Base-by-base conservation (phyloP, 768 basidiomycete species). In the Dendrothele bispora region DNA sequence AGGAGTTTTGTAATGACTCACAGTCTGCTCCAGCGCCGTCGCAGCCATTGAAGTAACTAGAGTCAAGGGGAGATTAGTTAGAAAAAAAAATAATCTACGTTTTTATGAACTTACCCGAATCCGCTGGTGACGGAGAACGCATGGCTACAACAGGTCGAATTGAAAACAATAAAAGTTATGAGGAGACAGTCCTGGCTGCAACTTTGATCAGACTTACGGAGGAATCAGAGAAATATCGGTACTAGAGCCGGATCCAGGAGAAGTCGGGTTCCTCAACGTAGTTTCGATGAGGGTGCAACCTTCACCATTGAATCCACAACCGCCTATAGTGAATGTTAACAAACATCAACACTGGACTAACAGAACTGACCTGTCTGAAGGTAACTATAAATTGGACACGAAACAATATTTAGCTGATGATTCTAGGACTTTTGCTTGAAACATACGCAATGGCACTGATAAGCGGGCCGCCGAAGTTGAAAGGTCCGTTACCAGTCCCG, bases 221-320 rank as follows among this genome's bases (percentile, higher is more conserved):
- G 66, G 54, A 35, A 69, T 66, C 40, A 69, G 51, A 5, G 65
- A 60, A 30, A 70, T 50, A 30, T 68, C 68, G 6, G 64, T 56
- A 52, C 63, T 66, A 11, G 69, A 70, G n/a, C 64, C 65, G 41
- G 59, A 56, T 8, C 67, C 68, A 6, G 62, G 53, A 18, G 48
- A 46, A 10, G 57, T 58, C 2, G 68, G 67, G 50, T 70, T 68
- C 2, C 25, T 36, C 21, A 70, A 55, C 15, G 59, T 66, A 8
- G 59, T 60, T 50, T 69, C 68, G 18, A 70, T 48, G 11, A 64
- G 37, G 14, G 64, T 67, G 55, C 68, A 70, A 4, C 61, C 52
- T 42, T 70, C 68, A 3, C 68, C 68, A 46, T 68, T 66, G 50
- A 62, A 62, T 1, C 65, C 65, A 32, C 67, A 69, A 12, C 22